Evolutionary conservation across 192 early-diverging fungal genomes (phyloP), one percentile per base, ranked within the genome.

Genomic region (Backusella luteola): DNA sequence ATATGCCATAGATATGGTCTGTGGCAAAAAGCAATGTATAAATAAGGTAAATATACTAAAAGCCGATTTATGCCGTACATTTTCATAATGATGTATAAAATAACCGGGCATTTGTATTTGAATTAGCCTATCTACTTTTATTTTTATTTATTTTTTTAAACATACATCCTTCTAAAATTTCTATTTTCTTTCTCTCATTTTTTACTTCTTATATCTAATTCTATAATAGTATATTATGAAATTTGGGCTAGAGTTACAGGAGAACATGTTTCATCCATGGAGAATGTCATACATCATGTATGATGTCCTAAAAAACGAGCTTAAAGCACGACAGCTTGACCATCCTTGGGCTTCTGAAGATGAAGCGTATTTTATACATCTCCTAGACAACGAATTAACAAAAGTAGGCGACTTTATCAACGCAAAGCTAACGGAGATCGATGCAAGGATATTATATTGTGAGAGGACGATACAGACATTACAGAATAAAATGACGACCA

Each of bases 331-430:
- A 3, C 75, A 76, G 29, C 19, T 70, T 34, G 67, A 59, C 26
- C 75, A 76, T 32, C 17, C 36, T 23, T 76, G 75, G 75, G 71
- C 71, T n/a, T 42, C 67, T 11, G 35, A 70, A 19, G 75, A 76
- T 29, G 75, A 76, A 70, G 9, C 21, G 26, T 44, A 76, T 63
- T 76, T 76, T 90, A 92, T 95, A 11, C 89, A 93, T 74, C 82
- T 87, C 29, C 78, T 97, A 3, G 96, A 94, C 49, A 86, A 91
- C 44, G 95, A 97, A 82, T 87, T 97, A 29, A 92, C 92, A 74
- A 96, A 95, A 89, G 88, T 89, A 74, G 85, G 88, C 78, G 76
- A 75, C 23, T 93, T 93, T 73, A 88, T 89, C 66, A 86, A 89
- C 71, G 79, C 88, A 75, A 94, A 93, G 85, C 87, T 89, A 71